Evolutionary conservation across 176 grass and related monocot genomes (phyloP).

Genomic region (Pharus latifolius): DNA sequence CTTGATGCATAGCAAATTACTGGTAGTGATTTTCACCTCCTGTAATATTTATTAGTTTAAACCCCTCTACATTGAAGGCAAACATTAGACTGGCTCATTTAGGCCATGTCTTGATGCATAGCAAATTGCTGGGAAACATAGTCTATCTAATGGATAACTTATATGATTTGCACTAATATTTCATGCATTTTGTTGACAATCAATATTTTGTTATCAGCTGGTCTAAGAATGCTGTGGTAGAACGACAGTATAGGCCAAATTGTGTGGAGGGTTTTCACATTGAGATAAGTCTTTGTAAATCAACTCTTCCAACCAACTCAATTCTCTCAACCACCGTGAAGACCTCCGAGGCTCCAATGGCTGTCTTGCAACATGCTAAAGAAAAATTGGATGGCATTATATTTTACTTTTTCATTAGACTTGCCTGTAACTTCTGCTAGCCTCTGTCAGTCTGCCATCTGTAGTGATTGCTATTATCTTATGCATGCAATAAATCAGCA

Average conservation of each 20-base stretch:
- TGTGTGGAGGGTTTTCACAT: too few species aligned
- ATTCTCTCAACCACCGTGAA: neutral
- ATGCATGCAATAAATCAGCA: neutral
- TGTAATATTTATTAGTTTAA: neutral
- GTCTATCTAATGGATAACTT: too few species aligned
- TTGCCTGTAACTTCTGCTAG: neutral
- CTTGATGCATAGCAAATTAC: neutral
- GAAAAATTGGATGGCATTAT: neutral
- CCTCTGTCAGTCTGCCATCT: neutral
- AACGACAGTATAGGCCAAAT: too few species aligned
- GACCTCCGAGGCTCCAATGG: neutral
- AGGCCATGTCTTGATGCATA: neutral
- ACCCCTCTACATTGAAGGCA: too few species aligned
- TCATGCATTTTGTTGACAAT: neutral
- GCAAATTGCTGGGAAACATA: neutral
- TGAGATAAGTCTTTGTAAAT: neutral
- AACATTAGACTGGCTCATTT: neutral
- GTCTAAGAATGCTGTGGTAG: too few species aligned
- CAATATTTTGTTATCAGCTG: neutral
- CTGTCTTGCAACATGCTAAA: neutral
- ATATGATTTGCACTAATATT: too few species aligned
- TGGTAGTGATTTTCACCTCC: neutral
- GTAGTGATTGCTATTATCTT: neutral
- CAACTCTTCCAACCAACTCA: neutral
- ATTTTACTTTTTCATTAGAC: neutral